Evolutionary conservation across 176 grass and related monocot species (phyloP), one percentile per base, ranked within the genome.

Genomic region (Ensete ventricosum): DNA sequence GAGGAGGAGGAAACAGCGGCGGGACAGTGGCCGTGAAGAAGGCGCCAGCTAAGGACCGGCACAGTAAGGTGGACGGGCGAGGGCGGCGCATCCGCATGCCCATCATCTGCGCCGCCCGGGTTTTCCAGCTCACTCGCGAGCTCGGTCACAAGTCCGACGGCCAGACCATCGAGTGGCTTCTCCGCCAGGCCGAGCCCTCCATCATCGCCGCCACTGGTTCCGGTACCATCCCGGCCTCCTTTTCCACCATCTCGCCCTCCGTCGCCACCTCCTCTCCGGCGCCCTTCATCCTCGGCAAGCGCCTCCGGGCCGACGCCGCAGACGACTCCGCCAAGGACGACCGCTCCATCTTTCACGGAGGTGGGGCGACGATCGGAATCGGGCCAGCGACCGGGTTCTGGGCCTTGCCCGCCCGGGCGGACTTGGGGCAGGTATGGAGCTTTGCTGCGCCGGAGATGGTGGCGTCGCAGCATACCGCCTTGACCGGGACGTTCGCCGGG

Each of bases 91-190:
- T 77, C 58, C 75, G 75, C 48, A 77, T 77, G 75, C 75, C 75
- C 48, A 77, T 77, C 57, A 77, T 77, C 75, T 77, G 75, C 49
- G 75, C 75, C 1, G 75, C 75, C 11, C 59, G 75, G 16, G 75
- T 77, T 49, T 77, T 77, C 59, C 75, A 77, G 59, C 75, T 77
- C 55, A 77, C 75, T 48, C 59, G 60, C n/a, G 75, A 77, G 75
- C 75, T 77, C 75, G 75, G 75, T 13, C 75, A 77, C 75, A 77
- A 77, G 55, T 77, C 75, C 60, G 75, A 77, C 43, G 75, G 75
- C 3, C 75, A 77, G 59, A 77, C 75, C 60, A 77, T 77, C 58
- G 75, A 77, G 58, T 77, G 75, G 75, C 75, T 77, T 19, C 75
- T 77, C 60, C 75, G 75, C 60, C 75, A 77, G 48, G 75, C 75